A percentile compares a stretch with the other conserved stretches of the same genome.
These are phyloP conservation scores for Aschersonia sp. DNA, from an alignment of 2,329 filamentous ascomycete species.

Conservation along the genomic window DNA sequence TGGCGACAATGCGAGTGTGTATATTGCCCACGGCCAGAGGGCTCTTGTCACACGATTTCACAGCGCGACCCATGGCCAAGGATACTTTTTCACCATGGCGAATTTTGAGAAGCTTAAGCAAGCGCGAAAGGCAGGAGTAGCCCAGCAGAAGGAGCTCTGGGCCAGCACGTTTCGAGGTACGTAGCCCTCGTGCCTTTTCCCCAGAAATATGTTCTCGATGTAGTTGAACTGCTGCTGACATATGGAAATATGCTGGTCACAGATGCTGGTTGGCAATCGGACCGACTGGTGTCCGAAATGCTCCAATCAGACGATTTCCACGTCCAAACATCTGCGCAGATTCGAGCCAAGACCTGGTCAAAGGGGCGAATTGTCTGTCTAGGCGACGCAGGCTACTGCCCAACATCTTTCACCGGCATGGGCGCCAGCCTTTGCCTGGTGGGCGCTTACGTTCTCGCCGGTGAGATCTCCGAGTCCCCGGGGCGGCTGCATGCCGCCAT, in stretches of 20 bases:
- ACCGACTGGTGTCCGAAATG: slow-evolving; percentile 18
- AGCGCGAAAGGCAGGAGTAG: slow-evolving; percentile 7
- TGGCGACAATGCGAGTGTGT: slow-evolving; percentile 9
- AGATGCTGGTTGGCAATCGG: slow-evolving; percentile 26
- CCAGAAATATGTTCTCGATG: too few species aligned
- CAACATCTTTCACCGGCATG: slow-evolving; percentile 31
- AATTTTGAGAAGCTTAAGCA: slow-evolving; percentile 9
- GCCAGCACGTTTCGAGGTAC: slow-evolving; percentile 22
- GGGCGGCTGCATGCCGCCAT: background rate
- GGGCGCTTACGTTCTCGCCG: slow-evolving; percentile 34
- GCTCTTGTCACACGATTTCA: slow-evolving; percentile 15
- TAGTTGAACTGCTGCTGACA: too few species aligned
- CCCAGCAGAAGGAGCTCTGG: slow-evolving; percentile 19
- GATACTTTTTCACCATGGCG: slow-evolving; percentile 10
- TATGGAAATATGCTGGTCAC: background rate
- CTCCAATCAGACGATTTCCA: slow-evolving; percentile 29
- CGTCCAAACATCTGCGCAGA: slow-evolving; percentile 23
- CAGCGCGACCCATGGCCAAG: slow-evolving; percentile 10
- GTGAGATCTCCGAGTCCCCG: background rate
- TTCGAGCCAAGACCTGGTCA: slow-evolving; percentile 24
- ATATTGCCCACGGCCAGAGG: slow-evolving; percentile 19
- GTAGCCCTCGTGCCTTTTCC: too few species aligned
- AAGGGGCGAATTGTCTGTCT: slow-evolving; percentile 26
- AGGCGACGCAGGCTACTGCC: slow-evolving; percentile 35
- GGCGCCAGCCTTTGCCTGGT: slow-evolving; percentile 30